Base-by-base conservation (phyloP, 345 rosid species). In the Salix dunnii region DNA sequence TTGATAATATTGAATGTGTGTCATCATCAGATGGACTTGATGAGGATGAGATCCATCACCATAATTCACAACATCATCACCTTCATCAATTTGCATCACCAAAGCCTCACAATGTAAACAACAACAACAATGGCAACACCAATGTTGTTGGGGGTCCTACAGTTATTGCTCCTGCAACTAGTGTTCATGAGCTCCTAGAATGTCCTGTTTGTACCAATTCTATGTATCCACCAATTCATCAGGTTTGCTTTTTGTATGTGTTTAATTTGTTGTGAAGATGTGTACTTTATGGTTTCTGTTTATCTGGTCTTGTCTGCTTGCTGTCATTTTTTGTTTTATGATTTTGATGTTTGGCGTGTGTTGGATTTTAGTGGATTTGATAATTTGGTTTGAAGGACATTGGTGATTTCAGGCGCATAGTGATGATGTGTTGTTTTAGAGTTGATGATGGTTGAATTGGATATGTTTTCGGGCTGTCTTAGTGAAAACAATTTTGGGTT, bases 1-100 rank as follows among this genome's bases (percentile, higher is more conserved):
- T 83, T 81, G 96, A 93, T 74, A 90, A 81, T 77, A 88, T 94
- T 71, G 97, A 91, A 87, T 94, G 96, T 46, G 93, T 90, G 11
- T 86, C 97, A 6, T 84, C 92, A 18, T 77, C 79, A 23, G 93
- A 89, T 71, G 92, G 91, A 33, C 83, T 87, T 66, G 92, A 90
- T 27, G 93, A 88, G 76, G 91, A 90, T 46, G 98, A 92, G 93
- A 89, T 91, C 88, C 89, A 83, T 68, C 87, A 83, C 69, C 87
- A 78, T 63, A 82, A 73, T 28, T 76, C 73, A 28, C 84, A 71
- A 81, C 85, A 81, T 51, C 85, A 81, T 51, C 82, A 75, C 36
- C 88, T 78, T 51, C 87, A 83, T 73, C 94, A 87, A 49, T 92
- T 88, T 76, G 80, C 97, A 31, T 83, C 96, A 4, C 79, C 96